Evolutionary conservation across 129 eudicot species (phyloP), one percentile per base, ranked within the genome.

Genomic region (Heracleum sosnowskyi): DNA sequence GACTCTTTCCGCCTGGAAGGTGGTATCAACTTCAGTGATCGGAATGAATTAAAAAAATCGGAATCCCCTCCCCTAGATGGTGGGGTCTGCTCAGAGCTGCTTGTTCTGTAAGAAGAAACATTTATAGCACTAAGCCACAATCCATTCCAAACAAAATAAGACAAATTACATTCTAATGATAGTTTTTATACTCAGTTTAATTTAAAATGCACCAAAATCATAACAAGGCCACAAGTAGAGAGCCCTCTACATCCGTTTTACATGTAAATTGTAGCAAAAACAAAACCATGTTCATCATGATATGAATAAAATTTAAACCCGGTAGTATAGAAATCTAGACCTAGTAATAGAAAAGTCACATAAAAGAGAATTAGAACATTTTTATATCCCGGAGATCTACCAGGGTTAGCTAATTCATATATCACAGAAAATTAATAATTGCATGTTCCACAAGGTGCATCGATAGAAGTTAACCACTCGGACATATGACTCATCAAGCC

Each of bases 11-110:
- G 76, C 41, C 82, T 82, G 62, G 93, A 82, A 41, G 97, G 86
- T 49, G 92, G 78, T 55, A 79, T 89, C 73, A 88, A 44, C 87
- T 81, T 89, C 69, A 93, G 75, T 22, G 97, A 87, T 80, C 82
- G 86, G 79, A 91, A 64, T 63, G 93, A 85, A 77, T 85, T 90
- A 78, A 84, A 85, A n/a, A 91, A 69, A 87, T 91, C 96, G 24
- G 92, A 85, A 75, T 84, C 88, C 77, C 79, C 79, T 69, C 86
- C 84, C 41, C 76, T 79, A 36, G 90, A 62, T 66, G 20, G 40
- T 42, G 71, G 78, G 2, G 85, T 82, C 84, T 79, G 86, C 86
- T 87, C 91, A 28, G 87, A 77, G 85, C 86, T 88, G 77, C 62
- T 45, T 44, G 80, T 37, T 51, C 82, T 69, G 37, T 66, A 51